A percentile compares a stretch with the other conserved stretches of the same genome.
phyloP scores from a whole-genome alignment of 1,284 basidiomycete genomes.

The Cryptococcus sp. region DNA sequence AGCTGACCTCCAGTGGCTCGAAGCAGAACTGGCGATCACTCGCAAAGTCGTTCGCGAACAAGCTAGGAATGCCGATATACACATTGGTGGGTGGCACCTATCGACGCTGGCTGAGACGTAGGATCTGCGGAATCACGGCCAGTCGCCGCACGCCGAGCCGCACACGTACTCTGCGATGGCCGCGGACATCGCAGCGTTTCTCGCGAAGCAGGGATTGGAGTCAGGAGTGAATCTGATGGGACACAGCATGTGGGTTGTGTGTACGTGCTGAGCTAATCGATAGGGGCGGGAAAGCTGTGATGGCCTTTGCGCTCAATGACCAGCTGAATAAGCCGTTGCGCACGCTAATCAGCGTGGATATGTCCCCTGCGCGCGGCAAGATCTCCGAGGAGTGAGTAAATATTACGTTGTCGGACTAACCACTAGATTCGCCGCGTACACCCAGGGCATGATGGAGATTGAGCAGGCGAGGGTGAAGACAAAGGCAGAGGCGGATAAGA shows the following conservation, averaged over 20 bases:
- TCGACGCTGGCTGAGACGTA: conserved; percentile 18
- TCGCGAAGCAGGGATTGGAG: conserved; percentile 49
- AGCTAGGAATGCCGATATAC: conserved; percentile 57
- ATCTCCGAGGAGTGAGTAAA: conserved; percentile 56
- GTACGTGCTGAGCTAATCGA: neutral
- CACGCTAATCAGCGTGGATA: conserved; percentile 58
- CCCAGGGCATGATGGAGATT: conserved; percentile 57
- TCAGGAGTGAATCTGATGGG: conserved; percentile 57
- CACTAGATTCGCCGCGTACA: conserved; percentile 53
- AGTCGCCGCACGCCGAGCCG: conserved; percentile 56
- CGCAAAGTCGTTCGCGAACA: conserved; percentile 55
- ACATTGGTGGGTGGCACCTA: conserved; percentile 51
- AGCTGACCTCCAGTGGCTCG: conserved; percentile 50
- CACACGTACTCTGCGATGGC: conserved; percentile 56
- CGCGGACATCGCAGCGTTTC: conserved; percentile 54
- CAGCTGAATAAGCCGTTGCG: conserved; percentile 49
- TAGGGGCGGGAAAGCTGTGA: conserved; percentile 61
- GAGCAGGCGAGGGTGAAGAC: conserved; percentile 51
- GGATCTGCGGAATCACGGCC: conserved; percentile 61
- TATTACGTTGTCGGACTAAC: neutral
- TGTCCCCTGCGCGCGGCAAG: conserved; percentile 57
- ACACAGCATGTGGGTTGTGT: conserved; percentile 57
- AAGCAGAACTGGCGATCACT: conserved; percentile 63
- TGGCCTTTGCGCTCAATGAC: conserved; percentile 57
- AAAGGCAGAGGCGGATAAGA: conserved; percentile 58